A percentile compares a stretch with the other conserved stretches of the same genome.
phyloP scores from a whole-genome alignment of 495 filamentous ascomycete species.

The Aspergillus heteromorphus region DNA sequence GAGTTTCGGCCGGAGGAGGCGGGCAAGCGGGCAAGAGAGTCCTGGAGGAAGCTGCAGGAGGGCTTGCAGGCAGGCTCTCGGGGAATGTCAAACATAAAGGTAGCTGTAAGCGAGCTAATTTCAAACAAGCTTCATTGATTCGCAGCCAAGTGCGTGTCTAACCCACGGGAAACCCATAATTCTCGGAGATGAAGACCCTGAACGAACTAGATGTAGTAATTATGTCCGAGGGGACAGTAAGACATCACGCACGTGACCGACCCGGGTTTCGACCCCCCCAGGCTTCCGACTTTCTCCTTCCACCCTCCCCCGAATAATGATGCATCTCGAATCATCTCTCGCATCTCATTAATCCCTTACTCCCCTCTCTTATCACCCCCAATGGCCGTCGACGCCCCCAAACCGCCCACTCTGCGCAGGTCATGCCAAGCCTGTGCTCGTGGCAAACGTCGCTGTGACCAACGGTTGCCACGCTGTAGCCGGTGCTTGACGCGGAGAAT shows the following conservation, averaged over 20 bases:
- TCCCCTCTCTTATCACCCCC: background rate
- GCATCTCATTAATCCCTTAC: background rate
- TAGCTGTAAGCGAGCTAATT: too few species aligned
- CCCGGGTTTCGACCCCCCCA: background rate
- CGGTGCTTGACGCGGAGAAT: constrained; percentile 31
- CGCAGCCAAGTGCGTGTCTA: background rate
- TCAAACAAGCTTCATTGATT: background rate
- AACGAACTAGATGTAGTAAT: background rate
- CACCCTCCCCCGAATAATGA: background rate
- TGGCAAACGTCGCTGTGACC: constrained; percentile 43
- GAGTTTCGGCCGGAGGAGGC: constrained; percentile 19
- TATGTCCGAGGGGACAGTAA: background rate
- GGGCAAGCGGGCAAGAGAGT: constrained; percentile 18
- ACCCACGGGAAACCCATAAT: background rate
- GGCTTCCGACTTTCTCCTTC: background rate
- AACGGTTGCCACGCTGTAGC: constrained; percentile 30
- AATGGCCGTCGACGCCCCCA: background rate
- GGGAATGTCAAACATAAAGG: background rate
- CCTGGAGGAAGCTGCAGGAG: constrained; percentile 23
- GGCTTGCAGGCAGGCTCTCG: background rate
- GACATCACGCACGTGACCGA: background rate
- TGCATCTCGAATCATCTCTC: background rate
- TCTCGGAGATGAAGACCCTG: background rate
- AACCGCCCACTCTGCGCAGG: constrained; percentile 18
- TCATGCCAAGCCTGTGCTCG: constrained; percentile 39